phyloP scores from a whole-genome alignment of 208 protist genomes.

The Phytomonas sp. region DNA sequence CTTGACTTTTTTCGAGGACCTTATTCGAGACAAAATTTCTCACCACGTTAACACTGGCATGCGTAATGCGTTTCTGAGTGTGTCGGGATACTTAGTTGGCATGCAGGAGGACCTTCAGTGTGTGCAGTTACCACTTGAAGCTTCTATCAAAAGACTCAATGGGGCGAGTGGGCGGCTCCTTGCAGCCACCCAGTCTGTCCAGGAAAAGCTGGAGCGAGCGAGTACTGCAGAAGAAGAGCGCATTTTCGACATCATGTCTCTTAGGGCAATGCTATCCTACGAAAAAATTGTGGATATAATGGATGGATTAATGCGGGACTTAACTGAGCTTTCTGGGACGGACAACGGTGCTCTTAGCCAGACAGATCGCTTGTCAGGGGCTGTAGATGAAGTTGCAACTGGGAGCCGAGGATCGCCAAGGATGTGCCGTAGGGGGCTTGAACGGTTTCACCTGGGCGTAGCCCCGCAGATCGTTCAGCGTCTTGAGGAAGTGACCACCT shows the following conservation, averaged over 20 bases:
- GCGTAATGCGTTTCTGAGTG: constrained; percentile 65
- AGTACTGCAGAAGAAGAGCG: constrained; percentile 44
- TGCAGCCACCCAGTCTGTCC: constrained; percentile 23
- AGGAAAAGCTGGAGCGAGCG: constrained; percentile 40
- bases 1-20: constrained; percentile 44
- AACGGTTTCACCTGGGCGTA: neutral
- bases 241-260: constrained; percentile 44
- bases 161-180: constrained; percentile 26
- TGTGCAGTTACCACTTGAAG: constrained; percentile 45
- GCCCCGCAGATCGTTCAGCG: neutral
- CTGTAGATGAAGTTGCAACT: neutral
- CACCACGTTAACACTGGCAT: constrained; percentile 74
- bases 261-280: constrained; percentile 58
- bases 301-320: constrained; percentile 18
- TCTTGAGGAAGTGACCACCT: neutral
- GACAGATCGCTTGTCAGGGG: neutral
- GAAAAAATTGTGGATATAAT: constrained; percentile 34
- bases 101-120: constrained; percentile 72
- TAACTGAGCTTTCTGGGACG: neutral
- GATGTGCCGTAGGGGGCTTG: neutral
- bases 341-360: neutral
- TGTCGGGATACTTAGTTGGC: constrained; percentile 56
- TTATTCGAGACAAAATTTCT: constrained; percentile 50
- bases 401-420: neutral
- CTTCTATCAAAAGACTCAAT: constrained; percentile 38